Percentiles rank a stretch among this genome's conserved stretches.
phyloP scores from a whole-genome alignment of 805 yeast species.

The Kodamaea kaohsiungensis region DNA sequence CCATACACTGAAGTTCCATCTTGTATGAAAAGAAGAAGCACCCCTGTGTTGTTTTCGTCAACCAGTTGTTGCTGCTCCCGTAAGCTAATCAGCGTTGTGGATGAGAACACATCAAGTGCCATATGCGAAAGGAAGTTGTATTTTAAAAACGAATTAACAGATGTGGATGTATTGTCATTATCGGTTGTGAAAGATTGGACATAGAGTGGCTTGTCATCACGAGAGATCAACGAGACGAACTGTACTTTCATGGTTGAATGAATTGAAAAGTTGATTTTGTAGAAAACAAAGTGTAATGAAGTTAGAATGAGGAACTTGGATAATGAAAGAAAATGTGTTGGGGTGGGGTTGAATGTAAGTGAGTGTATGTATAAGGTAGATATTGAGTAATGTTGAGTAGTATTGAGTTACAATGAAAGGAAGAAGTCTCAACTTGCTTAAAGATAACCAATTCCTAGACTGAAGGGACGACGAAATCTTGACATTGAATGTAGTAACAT shows the following conservation, averaged over 20 bases:
- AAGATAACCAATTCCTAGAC: too few species aligned
- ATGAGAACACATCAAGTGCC: slow-evolving; percentile 68
- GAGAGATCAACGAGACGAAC: slow-evolving; percentile 59
- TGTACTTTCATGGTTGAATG: slow-evolving; percentile 25
- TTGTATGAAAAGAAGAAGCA: slow-evolving; percentile 58
- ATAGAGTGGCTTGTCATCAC: slow-evolving; percentile 60
- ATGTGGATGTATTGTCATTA: slow-evolving; percentile 9
- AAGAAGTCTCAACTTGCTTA: too few species aligned
- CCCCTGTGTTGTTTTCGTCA: slow-evolving; percentile 21
- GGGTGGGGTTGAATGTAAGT: not conserved
- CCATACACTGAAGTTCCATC: slow-evolving; percentile 71
- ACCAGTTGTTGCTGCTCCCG: slow-evolving; percentile 36
- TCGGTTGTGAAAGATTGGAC: slow-evolving; percentile 50
- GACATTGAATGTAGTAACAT: too few species aligned
- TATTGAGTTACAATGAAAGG: too few species aligned
- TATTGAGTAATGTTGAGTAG: too few species aligned
- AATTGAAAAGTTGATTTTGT: not conserved
- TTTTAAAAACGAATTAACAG: slow-evolving; percentile 51
- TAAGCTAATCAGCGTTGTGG: slow-evolving; percentile 45
- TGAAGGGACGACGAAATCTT: too few species aligned
- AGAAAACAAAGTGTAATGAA: not conserved
- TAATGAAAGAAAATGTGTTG: not conserved
- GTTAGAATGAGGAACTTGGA: not conserved
- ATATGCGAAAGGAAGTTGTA: slow-evolving; percentile 74
- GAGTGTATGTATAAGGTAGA: too few species aligned